Conservation (phyloP, 768 basidiomycete species). For the Cystobasidium tubakii region DNA sequence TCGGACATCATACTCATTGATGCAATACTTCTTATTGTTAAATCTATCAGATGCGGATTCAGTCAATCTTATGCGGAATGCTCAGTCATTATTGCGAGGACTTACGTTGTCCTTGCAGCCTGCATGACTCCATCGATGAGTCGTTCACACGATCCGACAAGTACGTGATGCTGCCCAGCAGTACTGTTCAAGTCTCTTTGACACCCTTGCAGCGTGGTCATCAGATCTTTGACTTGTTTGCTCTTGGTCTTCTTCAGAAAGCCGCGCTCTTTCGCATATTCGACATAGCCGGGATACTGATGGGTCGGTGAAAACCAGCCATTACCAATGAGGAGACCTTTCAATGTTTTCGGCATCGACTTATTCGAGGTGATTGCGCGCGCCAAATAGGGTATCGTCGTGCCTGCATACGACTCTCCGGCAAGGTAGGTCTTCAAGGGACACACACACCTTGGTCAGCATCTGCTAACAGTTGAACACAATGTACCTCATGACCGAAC, state of each 20-base stretch:
- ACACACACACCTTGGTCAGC: too few relatives aligned
- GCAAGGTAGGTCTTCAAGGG: slow-evolving; percentile 75
- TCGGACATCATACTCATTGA: slow-evolving; percentile 91
- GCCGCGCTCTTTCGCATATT: slow-evolving; percentile 73
- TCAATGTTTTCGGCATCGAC: slow-evolving; percentile 38
- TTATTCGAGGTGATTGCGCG: slow-evolving; percentile 43
- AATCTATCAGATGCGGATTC: slow-evolving; percentile 54
- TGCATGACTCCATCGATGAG: slow-evolving; percentile 55
- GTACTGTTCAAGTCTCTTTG: slow-evolving; percentile 13
- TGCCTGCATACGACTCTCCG: slow-evolving; percentile 94
- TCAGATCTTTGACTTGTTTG: slow-evolving; percentile 44
- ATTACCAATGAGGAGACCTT: slow-evolving; percentile 85
- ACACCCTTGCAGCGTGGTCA: background rate
- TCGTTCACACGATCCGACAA: slow-evolving; percentile 58
- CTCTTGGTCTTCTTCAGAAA: slow-evolving; percentile 67
- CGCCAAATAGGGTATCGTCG: slow-evolving; percentile 96
- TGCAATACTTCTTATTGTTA: slow-evolving; percentile 65
- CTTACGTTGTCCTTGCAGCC: slow-evolving; percentile 30
- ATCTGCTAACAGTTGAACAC: too few relatives aligned
- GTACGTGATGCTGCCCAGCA: slow-evolving; percentile 50
- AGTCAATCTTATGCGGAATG: too few relatives aligned
- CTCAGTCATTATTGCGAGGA: background rate
- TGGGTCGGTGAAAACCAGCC: slow-evolving; percentile 84
- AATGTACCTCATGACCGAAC: too few relatives aligned
- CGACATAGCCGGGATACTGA: slow-evolving; percentile 80